A percentile compares a stretch with the other conserved stretches of the same genome.
phyloP scores from a whole-genome alignment of 106 monocot species.

The Phalaenopsis aphrodite region DNA sequence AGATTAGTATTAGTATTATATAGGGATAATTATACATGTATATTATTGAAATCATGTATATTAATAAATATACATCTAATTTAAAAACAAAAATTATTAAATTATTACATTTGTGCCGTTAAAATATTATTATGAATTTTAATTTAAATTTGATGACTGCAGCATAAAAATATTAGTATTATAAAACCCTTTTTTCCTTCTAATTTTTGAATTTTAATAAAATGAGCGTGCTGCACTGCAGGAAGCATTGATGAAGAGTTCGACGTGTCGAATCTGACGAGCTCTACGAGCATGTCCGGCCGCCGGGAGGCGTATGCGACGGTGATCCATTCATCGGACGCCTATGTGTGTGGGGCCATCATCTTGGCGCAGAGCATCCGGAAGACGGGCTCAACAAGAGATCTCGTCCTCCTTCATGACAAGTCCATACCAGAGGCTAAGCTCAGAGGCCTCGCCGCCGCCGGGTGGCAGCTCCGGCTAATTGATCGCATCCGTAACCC shows the following conservation, averaged over 20 bases:
- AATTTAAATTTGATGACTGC: no score
- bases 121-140: no score
- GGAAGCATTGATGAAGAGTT: slow-evolving; percentile 30
- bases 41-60: no score
- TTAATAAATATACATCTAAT: no score
- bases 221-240: slow-evolving; percentile 1
- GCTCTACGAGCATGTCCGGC: neutral
- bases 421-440: slow-evolving; percentile 39
- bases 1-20: no score
- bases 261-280: slow-evolving; percentile 15
- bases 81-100: no score
- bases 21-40: no score
- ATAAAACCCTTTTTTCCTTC: no score
- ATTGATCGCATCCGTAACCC: slow-evolving; percentile 89
- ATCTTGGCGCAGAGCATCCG: slow-evolving; percentile 66
- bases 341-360: slow-evolving; percentile 80
- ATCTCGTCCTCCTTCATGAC: slow-evolving; percentile 94
- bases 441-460: slow-evolving; percentile 39
- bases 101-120: no score
- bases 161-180: no score
- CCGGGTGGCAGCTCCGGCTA: slow-evolving; percentile 62
- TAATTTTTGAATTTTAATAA: no score
- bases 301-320: slow-evolving; percentile 68
- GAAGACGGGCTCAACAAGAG: slow-evolving; percentile 40
- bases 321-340: slow-evolving; percentile 72